Evolutionary conservation across 768 basidiomycete genomes (phyloP).

Genomic region (Phanerodontia chrysosporium): DNA sequence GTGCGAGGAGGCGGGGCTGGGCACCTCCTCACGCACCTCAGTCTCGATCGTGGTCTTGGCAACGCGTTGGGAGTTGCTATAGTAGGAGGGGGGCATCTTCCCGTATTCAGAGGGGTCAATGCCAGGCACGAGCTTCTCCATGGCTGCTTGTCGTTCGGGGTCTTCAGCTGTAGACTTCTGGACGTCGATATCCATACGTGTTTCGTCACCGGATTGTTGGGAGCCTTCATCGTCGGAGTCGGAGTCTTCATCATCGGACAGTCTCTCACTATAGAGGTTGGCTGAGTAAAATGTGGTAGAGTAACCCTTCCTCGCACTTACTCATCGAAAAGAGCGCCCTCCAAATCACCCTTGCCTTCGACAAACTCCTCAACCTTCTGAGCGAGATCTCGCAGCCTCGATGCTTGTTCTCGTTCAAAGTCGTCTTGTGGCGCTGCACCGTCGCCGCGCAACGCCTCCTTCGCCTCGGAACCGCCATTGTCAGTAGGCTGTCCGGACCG

Average conservation of each 20-base stretch:
- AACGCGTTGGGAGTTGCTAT: slow-evolving; percentile 66
- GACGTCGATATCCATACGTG: slow-evolving; percentile 11
- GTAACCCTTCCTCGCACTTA: slow-evolving; percentile 36
- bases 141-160: slow-evolving; percentile 52
- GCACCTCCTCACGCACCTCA: slow-evolving; percentile 33
- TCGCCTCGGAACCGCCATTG: slow-evolving; percentile 29
- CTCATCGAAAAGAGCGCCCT: slow-evolving; percentile 91
- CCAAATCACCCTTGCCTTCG: slow-evolving; percentile 81
- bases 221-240: slow-evolving; percentile 22
- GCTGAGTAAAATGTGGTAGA: slow-evolving; percentile 25
- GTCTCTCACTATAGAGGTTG: slow-evolving; percentile 45
- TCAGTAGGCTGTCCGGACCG: slow-evolving; percentile 17
- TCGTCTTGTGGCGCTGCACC: slow-evolving; percentile 30
- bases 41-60: slow-evolving; percentile 41
- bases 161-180: slow-evolving; percentile 12
- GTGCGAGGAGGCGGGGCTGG: not conserved
- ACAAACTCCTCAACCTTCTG: slow-evolving; percentile 87
- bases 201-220: slow-evolving; percentile 33
- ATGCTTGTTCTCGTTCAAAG: slow-evolving; percentile 60
- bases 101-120: slow-evolving; percentile 87
- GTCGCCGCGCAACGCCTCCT: slow-evolving; percentile 43
- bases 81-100: slow-evolving; percentile 70
- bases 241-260: slow-evolving; percentile 58
- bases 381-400: slow-evolving; percentile 71
- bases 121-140: slow-evolving; percentile 79